Evolutionary conservation across 1,139 yeast genomes (phyloP).

Genomic region (Entelexis paramagnoliae): DNA sequence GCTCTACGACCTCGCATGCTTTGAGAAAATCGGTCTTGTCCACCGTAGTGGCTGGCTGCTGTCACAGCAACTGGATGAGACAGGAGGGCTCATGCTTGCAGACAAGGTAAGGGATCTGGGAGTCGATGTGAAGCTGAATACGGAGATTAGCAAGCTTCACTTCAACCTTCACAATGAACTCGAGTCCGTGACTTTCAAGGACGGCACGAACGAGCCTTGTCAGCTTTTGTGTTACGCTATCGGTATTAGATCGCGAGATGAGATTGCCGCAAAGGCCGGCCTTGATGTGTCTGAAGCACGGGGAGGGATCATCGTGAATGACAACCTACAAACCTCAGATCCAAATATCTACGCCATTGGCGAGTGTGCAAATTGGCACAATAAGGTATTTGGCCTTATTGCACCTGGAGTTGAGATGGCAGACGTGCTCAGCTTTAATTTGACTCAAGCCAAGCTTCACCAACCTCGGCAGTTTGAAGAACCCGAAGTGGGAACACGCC

Average conservation of each 20-base stretch:
- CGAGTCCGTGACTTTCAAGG: conserved; percentile 26
- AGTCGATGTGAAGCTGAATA: conserved; percentile 29
- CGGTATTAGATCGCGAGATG: conserved; percentile 33
- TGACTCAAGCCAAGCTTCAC: conserved; percentile 32
- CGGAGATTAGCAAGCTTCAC: conserved; percentile 27
- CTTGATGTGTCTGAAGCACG: conserved; percentile 24
- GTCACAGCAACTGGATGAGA: conserved; percentile 32
- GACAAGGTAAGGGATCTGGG: conserved; percentile 30
- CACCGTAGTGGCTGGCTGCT: conserved; percentile 32
- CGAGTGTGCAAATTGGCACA: conserved; percentile 34
- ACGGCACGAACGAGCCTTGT: conserved; percentile 29
- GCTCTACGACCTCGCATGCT: conserved; percentile 28
- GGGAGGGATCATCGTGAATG: conserved; percentile 30
- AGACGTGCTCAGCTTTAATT: conserved; percentile 30
- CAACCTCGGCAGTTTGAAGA: conserved; percentile 27
- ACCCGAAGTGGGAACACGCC: conserved; percentile 32
- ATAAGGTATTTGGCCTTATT: conserved; percentile 31
- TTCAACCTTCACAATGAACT: conserved; percentile 25
- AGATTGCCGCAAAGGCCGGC: conserved; percentile 27
- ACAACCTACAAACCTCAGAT: conserved; percentile 28
- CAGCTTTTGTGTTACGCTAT: conserved; percentile 31
- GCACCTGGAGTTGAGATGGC: conserved; percentile 34
- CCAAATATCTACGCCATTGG: conserved; percentile 31
- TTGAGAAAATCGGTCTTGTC: conserved; percentile 29
- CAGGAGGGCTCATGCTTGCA: conserved; percentile 30